Evolutionary conservation across 768 basidiomycete species (phyloP), one percentile per base, ranked within the genome.

Genomic region (Pleurotus djamor): DNA sequence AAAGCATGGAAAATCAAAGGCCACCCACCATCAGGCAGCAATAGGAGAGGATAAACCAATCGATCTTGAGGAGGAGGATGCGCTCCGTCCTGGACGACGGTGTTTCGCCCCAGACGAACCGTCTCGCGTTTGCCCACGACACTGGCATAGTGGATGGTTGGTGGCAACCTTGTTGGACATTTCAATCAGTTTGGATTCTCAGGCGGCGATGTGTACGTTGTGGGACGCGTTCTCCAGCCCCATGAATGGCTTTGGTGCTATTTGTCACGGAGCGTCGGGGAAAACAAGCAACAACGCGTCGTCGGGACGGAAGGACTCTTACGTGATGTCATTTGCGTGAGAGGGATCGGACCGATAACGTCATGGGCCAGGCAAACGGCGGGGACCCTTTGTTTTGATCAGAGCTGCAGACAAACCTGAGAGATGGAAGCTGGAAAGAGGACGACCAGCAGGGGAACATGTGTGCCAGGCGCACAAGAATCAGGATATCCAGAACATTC

Each of bases 21-120:
- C 60, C 16, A 65, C 66, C 44, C 65, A 87, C 82, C 86, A 88
- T 84, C 48, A 89, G 75, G 73, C 87, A 89, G 66, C 85, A 84
- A 66, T 87, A 89, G 7, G 86, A 87, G 43, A 89, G 68, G 51
- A 89, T 87, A 66, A 88, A 87, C 75, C 79, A 84, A 68, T 91
- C 82, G 21, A 83, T 74, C 63, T 90, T 89, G 63, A 82, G 64
- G 28, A 90, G 69, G 35, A 89, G 75, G 16, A 60, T 77, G 34
- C 73, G 68, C 72, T 89, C 87, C 59, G 71, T 66, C 63, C 73
- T 74, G 2, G 72, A 72, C 7, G 72, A 64, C 4, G 79, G 78
- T 16, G 68, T 60, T 47, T 55, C 61, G 55, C 64, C 64, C 66
- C 66, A 64, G 36, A 66, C 58, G 37, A 64, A 62, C 37, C 33